Percentiles rank a stretch among this genome's conserved stretches.
phyloP scores from a whole-genome alignment of 495 filamentous ascomycete species.

The Xylaria scruposa region DNA sequence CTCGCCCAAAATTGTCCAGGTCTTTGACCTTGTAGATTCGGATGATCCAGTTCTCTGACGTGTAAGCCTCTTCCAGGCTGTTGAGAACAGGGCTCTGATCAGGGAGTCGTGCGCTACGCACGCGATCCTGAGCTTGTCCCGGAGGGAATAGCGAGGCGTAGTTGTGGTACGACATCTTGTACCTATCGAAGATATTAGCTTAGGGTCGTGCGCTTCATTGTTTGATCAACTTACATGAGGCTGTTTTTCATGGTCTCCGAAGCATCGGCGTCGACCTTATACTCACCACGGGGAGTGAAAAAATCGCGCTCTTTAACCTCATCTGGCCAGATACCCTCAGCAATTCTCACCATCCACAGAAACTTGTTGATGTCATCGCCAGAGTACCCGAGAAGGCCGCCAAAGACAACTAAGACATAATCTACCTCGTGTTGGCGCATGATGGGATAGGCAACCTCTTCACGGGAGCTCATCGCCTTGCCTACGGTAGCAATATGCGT shows the following conservation, averaged over 20 bases:
- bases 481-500: slow-evolving; percentile 99
- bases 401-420: slow-evolving; percentile 97
- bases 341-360: slow-evolving; percentile 99
- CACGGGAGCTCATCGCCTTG: slow-evolving; percentile 97
- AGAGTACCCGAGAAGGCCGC: slow-evolving; percentile 96
- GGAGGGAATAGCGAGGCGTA: slow-evolving; percentile 89
- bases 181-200: slow-evolving; percentile 67
- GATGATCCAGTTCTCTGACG: slow-evolving; percentile 99
- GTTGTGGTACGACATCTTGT: slow-evolving; percentile 99
- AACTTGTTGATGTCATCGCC: slow-evolving; percentile 99
- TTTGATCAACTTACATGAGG: slow-evolving; percentile 79
- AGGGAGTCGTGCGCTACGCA: slow-evolving; percentile 82
- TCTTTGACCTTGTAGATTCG: slow-evolving; percentile 99
- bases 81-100: slow-evolving; percentile 84
- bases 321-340: slow-evolving; percentile 98
- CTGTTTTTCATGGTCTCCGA: slow-evolving; percentile 99
- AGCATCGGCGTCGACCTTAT: slow-evolving; percentile 90
- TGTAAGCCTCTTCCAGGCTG: slow-evolving; percentile 95
- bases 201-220: background rate
- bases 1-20: slow-evolving; percentile 92
- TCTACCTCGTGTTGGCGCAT: slow-evolving; percentile 98
- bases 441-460: slow-evolving; percentile 98
- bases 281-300: slow-evolving; percentile 95
- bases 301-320: slow-evolving; percentile 97
- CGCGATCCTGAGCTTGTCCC: slow-evolving; percentile 90